Conservation (phyloP, 352 stramenopile species). For the Phytophthora quininea region DNA sequence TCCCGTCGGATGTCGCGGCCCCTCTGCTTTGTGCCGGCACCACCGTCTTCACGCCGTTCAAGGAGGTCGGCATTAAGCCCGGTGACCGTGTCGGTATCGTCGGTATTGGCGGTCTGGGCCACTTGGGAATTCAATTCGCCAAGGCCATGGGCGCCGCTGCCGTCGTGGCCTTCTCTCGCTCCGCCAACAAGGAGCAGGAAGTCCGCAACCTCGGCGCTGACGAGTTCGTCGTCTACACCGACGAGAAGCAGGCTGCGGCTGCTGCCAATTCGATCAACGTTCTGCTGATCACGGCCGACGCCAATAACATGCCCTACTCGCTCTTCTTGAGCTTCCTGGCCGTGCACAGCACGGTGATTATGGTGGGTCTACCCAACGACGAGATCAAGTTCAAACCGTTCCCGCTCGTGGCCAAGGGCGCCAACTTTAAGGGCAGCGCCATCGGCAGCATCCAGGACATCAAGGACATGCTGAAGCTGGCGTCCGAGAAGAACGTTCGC, state of each 20-base stretch:
- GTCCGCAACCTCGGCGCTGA: conserved; percentile 63
- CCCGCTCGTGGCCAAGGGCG: conserved; percentile 42
- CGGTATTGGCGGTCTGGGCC: conserved; percentile 86
- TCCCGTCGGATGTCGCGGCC: conserved; percentile 58
- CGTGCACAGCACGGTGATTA: conserved; percentile 56
- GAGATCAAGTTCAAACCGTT: conserved; percentile 64
- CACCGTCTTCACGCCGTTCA: conserved; percentile 82
- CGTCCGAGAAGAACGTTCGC: conserved; percentile 59
- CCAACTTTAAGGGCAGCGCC: conserved; percentile 61
- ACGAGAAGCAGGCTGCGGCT: conserved; percentile 39
- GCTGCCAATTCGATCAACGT: conserved; percentile 56
- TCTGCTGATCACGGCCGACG: conserved; percentile 75
- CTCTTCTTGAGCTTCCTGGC: conserved; percentile 63
- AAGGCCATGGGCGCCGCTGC: conserved; percentile 63
- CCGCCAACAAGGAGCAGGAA: conserved; percentile 61
- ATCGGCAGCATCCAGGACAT: conserved; percentile 83
- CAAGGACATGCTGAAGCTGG: conserved; percentile 88
- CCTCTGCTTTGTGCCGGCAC: conserved; percentile 85
- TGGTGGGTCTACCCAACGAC: conserved; percentile 71
- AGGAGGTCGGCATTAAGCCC: conserved; percentile 48
- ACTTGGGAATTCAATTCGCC: conserved; percentile 86
- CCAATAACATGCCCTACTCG: conserved; percentile 59
- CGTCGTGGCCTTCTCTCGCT: conserved; percentile 72
- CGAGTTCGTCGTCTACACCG: conserved; percentile 62
- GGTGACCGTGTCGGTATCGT: conserved; percentile 72